phyloP scores from a whole-genome alignment of 1,284 basidiomycete genomes.

The Cryptococcus sp. region DNA sequence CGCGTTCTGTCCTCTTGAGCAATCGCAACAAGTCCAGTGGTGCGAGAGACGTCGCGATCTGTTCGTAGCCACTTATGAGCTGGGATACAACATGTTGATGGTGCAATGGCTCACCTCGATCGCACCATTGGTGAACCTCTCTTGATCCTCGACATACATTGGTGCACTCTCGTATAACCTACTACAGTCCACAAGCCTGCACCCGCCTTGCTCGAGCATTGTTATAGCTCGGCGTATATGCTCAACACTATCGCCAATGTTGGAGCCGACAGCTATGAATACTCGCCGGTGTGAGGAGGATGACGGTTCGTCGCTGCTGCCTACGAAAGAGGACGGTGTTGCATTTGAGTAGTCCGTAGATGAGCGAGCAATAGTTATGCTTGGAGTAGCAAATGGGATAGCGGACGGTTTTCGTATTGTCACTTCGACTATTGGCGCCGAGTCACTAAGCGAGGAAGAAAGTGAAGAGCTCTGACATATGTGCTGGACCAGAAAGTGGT shows the following conservation, averaged over 20 bases:
- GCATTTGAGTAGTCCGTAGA: conserved; percentile 47
- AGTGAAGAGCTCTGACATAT: conserved; percentile 26
- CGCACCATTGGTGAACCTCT: conserved; percentile 85
- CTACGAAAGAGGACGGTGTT: conserved; percentile 2
- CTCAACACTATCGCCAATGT: conserved; percentile 82
- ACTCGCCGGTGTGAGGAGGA: conserved; percentile 42
- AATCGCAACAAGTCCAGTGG: conserved; percentile 66
- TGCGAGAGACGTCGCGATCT: conserved; percentile 73
- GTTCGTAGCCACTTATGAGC: conserved; percentile 1
- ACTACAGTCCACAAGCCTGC: conserved; percentile 72
- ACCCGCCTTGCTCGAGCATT: conserved; percentile 28
- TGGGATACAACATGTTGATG: not conserved
- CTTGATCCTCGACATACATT: conserved; percentile 94
- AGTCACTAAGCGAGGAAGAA: conserved; percentile 22
- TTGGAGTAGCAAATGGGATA: conserved; percentile 68
- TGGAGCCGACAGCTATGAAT: conserved; percentile 83
- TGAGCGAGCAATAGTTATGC: conserved; percentile 63
- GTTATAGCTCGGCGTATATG: conserved; percentile 75
- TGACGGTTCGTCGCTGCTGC: not conserved
- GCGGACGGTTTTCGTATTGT: conserved; percentile 76
- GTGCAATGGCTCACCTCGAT: conserved; percentile 77
- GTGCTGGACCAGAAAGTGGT: conserved; percentile 62
- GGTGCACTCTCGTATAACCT: conserved; percentile 92
- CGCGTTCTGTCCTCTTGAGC: conserved; percentile 73
- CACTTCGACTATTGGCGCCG: conserved; percentile 57